Evolutionary conservation across 768 basidiomycete species (phyloP), one percentile per base, ranked within the genome.

Genomic region (Terana coerulea): DNA sequence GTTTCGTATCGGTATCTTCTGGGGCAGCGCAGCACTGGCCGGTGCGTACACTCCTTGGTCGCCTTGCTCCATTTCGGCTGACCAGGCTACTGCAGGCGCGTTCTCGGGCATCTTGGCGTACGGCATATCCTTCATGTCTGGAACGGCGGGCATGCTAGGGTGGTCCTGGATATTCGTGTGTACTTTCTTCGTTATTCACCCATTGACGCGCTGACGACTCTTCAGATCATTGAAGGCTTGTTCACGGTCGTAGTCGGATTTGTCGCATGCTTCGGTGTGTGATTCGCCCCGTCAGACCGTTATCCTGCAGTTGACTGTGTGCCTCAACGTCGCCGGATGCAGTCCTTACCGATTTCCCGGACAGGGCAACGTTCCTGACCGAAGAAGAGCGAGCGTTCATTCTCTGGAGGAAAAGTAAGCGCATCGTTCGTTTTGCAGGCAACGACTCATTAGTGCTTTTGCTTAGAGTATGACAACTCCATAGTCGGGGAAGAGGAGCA

Each of bases 401-500:
- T 10, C 14, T 82, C 17, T 72, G 74, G 67, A 76, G 67, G 57
- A 81, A 81, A 31, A 46, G 80, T 84, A 57, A 24, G 75, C n/a
- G n/a, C n/a, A 15, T 2, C 14, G 34, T 10, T 10, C 2, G 7
- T 39, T 14, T 8, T 22, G 14, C 28, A 11, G 34, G 39, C 21
- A 24, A 17, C 5, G 9, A 21, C 39, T 40, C 6, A 40, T n/a
- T 3, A 19, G 11, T 39, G 2, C 15, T 39, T 22, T 15, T 5
- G 9, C 7, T n/a, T 44, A 81, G 81, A 79, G 60, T 81, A 75
- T 51, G 74, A 77, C 57, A 78, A 78, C 51, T 78, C 77, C 0
- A 76, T 73, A 26, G 76, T 79, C 0, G 74, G 78, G 5, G 84
- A 83, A 62, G 83, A 82, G 50, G 84, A 88, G 48, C 70, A 74